Evolutionary conservation across 352 stramenopile species (phyloP).

Genomic region (Pythium pectinolyticum): DNA sequence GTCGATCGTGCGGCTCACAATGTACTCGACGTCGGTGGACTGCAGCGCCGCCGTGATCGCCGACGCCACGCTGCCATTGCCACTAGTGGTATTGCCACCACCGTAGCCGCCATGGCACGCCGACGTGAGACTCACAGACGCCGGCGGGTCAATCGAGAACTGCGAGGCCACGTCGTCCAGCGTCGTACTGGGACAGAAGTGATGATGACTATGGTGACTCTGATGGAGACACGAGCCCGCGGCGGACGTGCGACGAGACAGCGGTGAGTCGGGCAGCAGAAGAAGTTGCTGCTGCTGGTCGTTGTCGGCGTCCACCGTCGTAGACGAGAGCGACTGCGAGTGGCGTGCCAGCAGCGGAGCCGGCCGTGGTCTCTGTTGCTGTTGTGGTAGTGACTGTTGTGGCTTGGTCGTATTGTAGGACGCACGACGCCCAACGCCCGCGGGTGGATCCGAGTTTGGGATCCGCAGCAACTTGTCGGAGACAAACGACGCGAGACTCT

Average conservation of each 20-base stretch:
- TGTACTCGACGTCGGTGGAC: conserved; percentile 56
- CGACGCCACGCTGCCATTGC: too few species aligned
- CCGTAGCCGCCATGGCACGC: background rate
- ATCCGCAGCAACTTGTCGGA: conserved; percentile 16
- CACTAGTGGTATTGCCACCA: too few species aligned
- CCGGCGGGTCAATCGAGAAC: conserved; percentile 28
- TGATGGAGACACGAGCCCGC: background rate
- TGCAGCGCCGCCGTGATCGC: conserved; percentile 27
- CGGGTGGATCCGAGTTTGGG: background rate
- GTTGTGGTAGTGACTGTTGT: too few species aligned
- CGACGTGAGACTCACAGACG: conserved; percentile 1
- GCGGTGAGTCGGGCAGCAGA: background rate
- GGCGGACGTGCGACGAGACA: background rate
- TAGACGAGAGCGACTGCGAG: conserved; percentile 2
- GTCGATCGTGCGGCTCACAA: conserved; percentile 65
- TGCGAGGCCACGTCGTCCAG: conserved; percentile 31
- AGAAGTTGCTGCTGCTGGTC: too few species aligned
- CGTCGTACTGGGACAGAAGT: conserved; percentile 12
- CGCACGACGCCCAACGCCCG: too few species aligned
- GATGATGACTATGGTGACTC: background rate
- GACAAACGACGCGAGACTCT: conserved; percentile 15
- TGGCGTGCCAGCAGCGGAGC: background rate
- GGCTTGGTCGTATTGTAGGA: too few species aligned
- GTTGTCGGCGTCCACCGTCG: background rate
- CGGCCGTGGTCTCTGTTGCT: background rate